Evolutionary conservation across 148 eudicot species (phyloP), one percentile per base, ranked within the genome.

Genomic region (Nepenthes gracilis): DNA sequence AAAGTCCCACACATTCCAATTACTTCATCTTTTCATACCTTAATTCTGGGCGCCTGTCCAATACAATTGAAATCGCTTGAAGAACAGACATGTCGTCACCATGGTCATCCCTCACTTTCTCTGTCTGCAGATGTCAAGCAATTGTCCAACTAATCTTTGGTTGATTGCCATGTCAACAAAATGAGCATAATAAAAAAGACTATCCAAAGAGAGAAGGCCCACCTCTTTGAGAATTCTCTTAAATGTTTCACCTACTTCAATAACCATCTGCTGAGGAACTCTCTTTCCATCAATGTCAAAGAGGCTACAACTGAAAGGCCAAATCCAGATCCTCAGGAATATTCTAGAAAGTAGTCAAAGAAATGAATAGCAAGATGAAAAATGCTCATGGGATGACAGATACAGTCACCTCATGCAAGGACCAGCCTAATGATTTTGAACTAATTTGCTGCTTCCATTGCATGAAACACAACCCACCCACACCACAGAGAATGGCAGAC

Each of bases 151-250:
- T 40, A 40, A 40, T 40, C 6, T 8, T 8, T 40, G 6, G 8
- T 1, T 40, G 45, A 8, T 40, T 40, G 8, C 45, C 4, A 40
- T 40, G 13, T 2, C 10, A 49, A 49, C 53, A 49, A 49, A 49
- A 49, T 40, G 8, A 49, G 2, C 11, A 11, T 49, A 49, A 5
- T 6, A 49, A 49, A 49, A 36, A 55, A 36, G 55, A 13, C 23
- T 36, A 52, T 43, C 35, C n/a, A 50, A 9, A 43, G 12, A 54
- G 10, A 4, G 59, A 60, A 43, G 43, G 12, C 66, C 14, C 63
- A 89, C 99, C 90, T 84, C 89, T 61, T 83, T 87, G 64, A 93
- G 87, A 56, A 93, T 93, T 62, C 14, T 80, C 73, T 77, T 83
- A 64, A 94, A 94, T 38, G 69, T 67, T 48, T 79, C 95, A 57